Conservation (phyloP, 2,329 filamentous ascomycete genomes). For the Pyricularia sp. region DNA sequence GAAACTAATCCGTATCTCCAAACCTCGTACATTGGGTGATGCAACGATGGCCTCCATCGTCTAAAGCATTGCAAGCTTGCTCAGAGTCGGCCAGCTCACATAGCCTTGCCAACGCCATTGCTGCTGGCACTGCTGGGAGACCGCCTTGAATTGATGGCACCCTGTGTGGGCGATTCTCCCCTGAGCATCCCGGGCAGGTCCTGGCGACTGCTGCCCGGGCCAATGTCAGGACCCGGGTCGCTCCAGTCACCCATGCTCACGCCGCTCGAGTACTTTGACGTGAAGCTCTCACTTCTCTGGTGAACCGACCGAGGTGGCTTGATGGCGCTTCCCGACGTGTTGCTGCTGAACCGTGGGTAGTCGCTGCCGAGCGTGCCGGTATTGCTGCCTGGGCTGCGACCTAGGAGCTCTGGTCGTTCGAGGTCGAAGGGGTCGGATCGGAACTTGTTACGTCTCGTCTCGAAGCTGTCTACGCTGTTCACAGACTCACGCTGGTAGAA, state of each 20-base stretch:
- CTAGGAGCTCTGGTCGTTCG: slow-evolving; percentile 40
- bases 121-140: slow-evolving; percentile 10
- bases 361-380: slow-evolving; percentile 16
- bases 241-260: slow-evolving; percentile 38
- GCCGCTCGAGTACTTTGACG: slow-evolving; percentile 39
- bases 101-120: slow-evolving; percentile 11
- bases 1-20: background rate
- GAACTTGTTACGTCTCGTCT: slow-evolving; percentile 38
- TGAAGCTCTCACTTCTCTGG: slow-evolving; percentile 27
- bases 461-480: slow-evolving; percentile 28
- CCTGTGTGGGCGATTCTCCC: slow-evolving; percentile 12
- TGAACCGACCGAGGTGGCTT: slow-evolving; percentile 22
- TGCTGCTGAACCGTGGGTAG: slow-evolving; percentile 8
- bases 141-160: slow-evolving; percentile 10
- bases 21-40: background rate
- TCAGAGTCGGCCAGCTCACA: slow-evolving; percentile 8
- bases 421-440: slow-evolving; percentile 58
- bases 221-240: slow-evolving; percentile 46
- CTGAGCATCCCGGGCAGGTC: background rate
- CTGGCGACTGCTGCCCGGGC: slow-evolving; percentile 24
- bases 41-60: background rate
- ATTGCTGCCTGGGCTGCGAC: slow-evolving; percentile 17
- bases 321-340: slow-evolving; percentile 10
- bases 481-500: slow-evolving; percentile 31
- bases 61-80: background rate